phyloP scores from a whole-genome alignment of 78 protist genomes.

The Dictyostelium citrinum region DNA sequence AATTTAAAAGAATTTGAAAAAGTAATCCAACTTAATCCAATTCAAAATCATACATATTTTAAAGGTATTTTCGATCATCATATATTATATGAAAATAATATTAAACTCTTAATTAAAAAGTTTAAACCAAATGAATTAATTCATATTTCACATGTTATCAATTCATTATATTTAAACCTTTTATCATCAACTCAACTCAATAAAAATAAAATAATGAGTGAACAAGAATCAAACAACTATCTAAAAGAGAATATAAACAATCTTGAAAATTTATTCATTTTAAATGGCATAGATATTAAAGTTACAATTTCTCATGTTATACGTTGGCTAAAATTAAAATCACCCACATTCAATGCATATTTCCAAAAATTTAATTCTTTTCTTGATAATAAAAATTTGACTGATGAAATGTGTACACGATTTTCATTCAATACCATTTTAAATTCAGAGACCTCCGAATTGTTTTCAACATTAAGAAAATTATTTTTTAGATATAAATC shows the following conservation, averaged over 20 bases:
- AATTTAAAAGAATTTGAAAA: neutral
- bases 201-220: neutral
- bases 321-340: neutral
- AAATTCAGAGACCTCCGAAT: neutral
- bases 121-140: neutral
- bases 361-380: neutral
- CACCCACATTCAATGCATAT: neutral
- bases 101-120: neutral
- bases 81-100: neutral
- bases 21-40: neutral
- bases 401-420: neutral
- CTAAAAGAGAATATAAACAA: neutral
- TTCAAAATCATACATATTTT: neutral
- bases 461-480: neutral
- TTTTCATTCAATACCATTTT: neutral
- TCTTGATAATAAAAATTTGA: neutral
- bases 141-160: neutral
- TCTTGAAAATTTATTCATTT: neutral
- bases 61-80: neutral
- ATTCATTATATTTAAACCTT: neutral
- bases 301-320: neutral
- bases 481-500: neutral
- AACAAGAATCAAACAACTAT: neutral
- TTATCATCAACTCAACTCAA: neutral
- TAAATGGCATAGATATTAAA: neutral